Conservation (phyloP, 2,329 filamentous ascomycete genomes). For the Plenodomus tracheiphilus region DNA sequence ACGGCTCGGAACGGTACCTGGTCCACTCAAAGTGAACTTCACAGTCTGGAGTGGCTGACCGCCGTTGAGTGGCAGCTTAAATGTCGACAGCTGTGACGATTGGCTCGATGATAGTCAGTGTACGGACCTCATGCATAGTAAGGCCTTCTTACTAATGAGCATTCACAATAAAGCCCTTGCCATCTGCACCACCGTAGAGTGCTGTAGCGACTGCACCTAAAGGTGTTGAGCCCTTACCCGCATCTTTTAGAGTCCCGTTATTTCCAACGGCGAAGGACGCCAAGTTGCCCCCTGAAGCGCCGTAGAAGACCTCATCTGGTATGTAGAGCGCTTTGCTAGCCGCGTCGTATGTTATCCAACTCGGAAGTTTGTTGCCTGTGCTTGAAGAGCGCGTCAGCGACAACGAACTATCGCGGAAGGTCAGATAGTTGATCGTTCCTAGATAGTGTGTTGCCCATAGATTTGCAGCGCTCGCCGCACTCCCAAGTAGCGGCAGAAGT, state of each 20-base stretch:
- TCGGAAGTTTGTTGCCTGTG: conserved; percentile 30
- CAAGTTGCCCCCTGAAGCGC: conserved; percentile 21
- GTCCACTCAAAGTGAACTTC: conserved; percentile 35
- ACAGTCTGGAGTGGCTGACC: conserved; percentile 33
- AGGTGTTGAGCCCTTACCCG: conserved; percentile 29
- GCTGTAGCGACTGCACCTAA: conserved; percentile 28
- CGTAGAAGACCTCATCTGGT: conserved; percentile 30
- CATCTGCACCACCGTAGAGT: conserved; percentile 36
- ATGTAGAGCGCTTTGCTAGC: conserved; percentile 31
- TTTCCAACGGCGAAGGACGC: conserved; percentile 28
- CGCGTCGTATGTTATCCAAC: conserved; percentile 38
- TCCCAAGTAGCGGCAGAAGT: conserved; percentile 30
- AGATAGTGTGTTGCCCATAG: conserved; percentile 35
- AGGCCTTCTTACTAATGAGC: conserved; percentile 33
- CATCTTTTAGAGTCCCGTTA: conserved; percentile 26
- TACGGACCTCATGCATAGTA: rapidly evolving
- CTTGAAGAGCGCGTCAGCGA: conserved; percentile 20
- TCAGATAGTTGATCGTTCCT: conserved; percentile 33
- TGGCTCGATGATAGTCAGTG: conserved; percentile 18
- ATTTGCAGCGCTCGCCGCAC: conserved; percentile 29
- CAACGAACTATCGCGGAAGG: conserved; percentile 28
- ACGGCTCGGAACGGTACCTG: conserved; percentile 52
- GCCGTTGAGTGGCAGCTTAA: conserved; percentile 39
- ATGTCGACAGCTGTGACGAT: conserved; percentile 39
- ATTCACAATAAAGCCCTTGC: conserved; percentile 35